Evolutionary conservation across 768 basidiomycete species (phyloP).

Genomic region (Lentinula guzmanii): DNA sequence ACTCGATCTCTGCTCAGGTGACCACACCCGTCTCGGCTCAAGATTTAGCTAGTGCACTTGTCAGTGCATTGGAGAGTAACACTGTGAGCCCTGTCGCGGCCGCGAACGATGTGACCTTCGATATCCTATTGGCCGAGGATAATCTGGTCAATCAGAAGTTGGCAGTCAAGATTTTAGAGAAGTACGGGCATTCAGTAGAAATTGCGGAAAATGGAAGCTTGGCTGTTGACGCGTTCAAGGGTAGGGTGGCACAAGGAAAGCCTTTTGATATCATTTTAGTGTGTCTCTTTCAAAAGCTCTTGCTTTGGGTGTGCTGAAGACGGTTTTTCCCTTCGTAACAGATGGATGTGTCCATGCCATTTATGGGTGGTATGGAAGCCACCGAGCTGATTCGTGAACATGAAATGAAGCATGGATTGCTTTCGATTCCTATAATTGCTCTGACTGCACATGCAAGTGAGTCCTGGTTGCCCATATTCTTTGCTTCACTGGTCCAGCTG

Average conservation of each 20-base stretch:
- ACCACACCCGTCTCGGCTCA: slow-evolving; percentile 85
- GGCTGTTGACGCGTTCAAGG: slow-evolving; percentile 89
- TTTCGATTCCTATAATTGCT: slow-evolving; percentile 88
- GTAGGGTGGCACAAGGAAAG: slow-evolving; percentile 57
- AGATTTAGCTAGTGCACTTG: slow-evolving; percentile 87
- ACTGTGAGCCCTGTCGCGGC: slow-evolving; percentile 84
- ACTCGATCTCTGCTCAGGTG: slow-evolving; percentile 92
- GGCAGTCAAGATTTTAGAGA: slow-evolving; percentile 94
- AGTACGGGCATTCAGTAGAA: slow-evolving; percentile 91
- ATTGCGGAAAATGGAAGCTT: slow-evolving; percentile 96
- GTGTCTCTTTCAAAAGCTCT: slow-evolving; percentile 21
- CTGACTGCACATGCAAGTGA: slow-evolving; percentile 94
- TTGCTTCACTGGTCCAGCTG: background rate
- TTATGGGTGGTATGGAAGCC: slow-evolving; percentile 98
- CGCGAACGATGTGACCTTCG: slow-evolving; percentile 81
- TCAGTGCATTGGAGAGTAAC: slow-evolving; percentile 92
- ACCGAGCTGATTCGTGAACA: slow-evolving; percentile 87
- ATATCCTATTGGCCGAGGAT: slow-evolving; percentile 95
- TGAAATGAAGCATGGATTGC: slow-evolving; percentile 65
- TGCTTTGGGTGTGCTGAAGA: slow-evolving; percentile 2
- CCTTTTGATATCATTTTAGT: slow-evolving; percentile 93
- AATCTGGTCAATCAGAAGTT: slow-evolving; percentile 95
- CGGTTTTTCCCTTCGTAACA: slow-evolving; percentile 20
- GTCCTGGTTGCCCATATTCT: slow-evolving; percentile 25
- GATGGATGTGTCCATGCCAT: slow-evolving; percentile 99